These are phyloP conservation scores for Fraxinus ornus DNA, from an alignment of 305 asterid genomes.

Conservation along the genomic window DNA sequence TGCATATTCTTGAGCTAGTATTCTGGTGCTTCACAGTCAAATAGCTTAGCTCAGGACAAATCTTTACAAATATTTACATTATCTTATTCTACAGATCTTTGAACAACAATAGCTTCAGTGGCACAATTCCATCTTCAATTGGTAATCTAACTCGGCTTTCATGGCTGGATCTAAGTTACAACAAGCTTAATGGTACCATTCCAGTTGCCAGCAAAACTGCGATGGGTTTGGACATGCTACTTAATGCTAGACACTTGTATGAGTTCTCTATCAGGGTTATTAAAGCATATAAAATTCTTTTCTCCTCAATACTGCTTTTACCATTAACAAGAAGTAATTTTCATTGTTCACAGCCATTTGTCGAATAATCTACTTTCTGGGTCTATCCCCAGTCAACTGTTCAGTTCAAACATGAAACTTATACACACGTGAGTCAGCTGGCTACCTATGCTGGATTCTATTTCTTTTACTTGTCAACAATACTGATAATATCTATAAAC, in stretches of 20 bases:
- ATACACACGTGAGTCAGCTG: slow-evolving; percentile 70
- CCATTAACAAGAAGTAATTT: neutral
- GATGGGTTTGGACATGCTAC: slow-evolving; percentile 72
- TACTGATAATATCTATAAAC: neutral
- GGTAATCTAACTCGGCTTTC: slow-evolving; percentile 66
- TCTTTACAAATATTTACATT: neutral
- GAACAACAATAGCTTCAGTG: slow-evolving; percentile 68
- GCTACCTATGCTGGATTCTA: neutral
- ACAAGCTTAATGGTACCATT: slow-evolving; percentile 61
- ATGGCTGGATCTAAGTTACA: slow-evolving; percentile 80
- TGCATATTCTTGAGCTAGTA: neutral
- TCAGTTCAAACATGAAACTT: slow-evolving; percentile 61
- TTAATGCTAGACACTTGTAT: slow-evolving; percentile 71
- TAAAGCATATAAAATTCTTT: neutral
- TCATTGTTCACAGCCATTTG: slow-evolving; percentile 60
- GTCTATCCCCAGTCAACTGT: slow-evolving; percentile 47
- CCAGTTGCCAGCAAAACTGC: slow-evolving; percentile 55
- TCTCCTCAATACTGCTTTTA: neutral
- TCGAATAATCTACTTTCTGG: slow-evolving; percentile 75
- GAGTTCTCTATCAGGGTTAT: slow-evolving; percentile 21
- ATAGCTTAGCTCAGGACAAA: neutral
- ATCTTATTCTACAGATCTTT: slow-evolving; percentile 53
- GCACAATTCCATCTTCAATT: slow-evolving; percentile 75
- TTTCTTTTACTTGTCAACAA: neutral
- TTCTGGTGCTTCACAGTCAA: neutral